phyloP scores from a whole-genome alignment of 192 early-diverging fungal genomes.

The Umbelopsis isabellina region DNA sequence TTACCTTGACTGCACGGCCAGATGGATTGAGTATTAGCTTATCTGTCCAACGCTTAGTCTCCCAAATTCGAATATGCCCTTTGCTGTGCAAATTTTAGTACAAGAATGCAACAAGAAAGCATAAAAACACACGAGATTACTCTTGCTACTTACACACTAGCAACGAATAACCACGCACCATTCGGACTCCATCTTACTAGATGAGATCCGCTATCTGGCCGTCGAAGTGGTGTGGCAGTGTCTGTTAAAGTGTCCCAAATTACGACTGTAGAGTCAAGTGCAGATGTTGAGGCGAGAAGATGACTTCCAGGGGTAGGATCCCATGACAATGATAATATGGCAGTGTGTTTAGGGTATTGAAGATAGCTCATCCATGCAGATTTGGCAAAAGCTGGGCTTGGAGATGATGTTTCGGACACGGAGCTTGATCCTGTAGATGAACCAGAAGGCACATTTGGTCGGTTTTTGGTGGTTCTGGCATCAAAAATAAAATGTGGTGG shows the following conservation, averaged over 20 bases:
- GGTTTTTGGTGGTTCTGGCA: conserved; percentile 1
- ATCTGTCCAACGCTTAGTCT: conserved; percentile 51
- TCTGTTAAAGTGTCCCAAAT: conserved; percentile 52
- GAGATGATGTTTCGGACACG: background rate
- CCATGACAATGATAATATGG: conserved; percentile 53
- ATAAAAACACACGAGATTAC: no score
- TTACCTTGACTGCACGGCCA: conserved; percentile 41
- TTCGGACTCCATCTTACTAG: conserved; percentile 56
- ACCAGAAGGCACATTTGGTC: background rate
- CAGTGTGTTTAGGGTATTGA: conserved; percentile 32
- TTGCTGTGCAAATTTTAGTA: conserved; percentile 25
- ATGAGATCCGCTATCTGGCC: conserved; percentile 39
- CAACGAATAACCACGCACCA: conserved; percentile 49
- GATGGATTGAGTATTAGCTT: conserved; percentile 31
- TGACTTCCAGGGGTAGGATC: conserved; percentile 53
- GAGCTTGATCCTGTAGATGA: conserved; percentile 9
- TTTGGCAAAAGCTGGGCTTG: background rate
- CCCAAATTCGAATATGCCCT: conserved; percentile 49
- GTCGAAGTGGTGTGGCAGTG: conserved; percentile 33
- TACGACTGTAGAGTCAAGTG: conserved; percentile 33
- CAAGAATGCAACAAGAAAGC: background rate
- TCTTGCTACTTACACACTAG: conserved; percentile 40
- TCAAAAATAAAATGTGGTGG: conserved; percentile 8
- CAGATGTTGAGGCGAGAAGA: conserved; percentile 45
- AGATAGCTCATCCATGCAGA: conserved; percentile 49